A percentile compares a stretch with the other conserved stretches of the same genome.
These are phyloP conservation scores for Lactarius indigo DNA, from an alignment of 768 basidiomycete species.

Conservation along the genomic window DNA sequence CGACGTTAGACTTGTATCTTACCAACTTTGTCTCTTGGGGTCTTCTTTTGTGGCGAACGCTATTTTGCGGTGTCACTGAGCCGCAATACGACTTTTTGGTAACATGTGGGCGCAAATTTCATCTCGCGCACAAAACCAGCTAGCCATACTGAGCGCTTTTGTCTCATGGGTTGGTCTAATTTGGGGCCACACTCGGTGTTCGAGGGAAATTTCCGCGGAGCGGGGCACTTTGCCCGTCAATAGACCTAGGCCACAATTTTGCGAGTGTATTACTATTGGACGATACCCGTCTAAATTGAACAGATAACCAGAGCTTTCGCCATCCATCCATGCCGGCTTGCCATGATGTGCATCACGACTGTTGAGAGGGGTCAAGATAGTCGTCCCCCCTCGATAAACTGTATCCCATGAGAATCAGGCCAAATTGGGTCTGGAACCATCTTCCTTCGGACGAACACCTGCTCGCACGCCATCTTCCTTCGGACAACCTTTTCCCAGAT, in stretches of 20 bases:
- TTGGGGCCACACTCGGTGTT: neutral
- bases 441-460: neutral
- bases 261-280: no score
- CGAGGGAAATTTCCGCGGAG: neutral
- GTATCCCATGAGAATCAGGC: neutral
- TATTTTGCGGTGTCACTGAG: neutral
- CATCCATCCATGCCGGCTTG: neutral
- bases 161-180: neutral
- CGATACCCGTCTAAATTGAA: no score
- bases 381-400: neutral
- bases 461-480: neutral
- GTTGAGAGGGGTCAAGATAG: no score
- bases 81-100: neutral
- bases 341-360: neutral
- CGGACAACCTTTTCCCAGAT: neutral
- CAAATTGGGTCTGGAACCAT: neutral
- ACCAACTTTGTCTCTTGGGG: neutral
- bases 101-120: neutral
- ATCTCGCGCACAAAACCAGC: neutral
- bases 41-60: neutral
- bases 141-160: neutral
- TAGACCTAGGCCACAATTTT: neutral
- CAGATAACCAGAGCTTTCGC: neutral
- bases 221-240: neutral
- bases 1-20: constrained; percentile 14